Percentiles rank a stretch among this genome's conserved stretches.
phyloP scores from a whole-genome alignment of 768 basidiomycete species.

The Rhizopogon rudus region DNA sequence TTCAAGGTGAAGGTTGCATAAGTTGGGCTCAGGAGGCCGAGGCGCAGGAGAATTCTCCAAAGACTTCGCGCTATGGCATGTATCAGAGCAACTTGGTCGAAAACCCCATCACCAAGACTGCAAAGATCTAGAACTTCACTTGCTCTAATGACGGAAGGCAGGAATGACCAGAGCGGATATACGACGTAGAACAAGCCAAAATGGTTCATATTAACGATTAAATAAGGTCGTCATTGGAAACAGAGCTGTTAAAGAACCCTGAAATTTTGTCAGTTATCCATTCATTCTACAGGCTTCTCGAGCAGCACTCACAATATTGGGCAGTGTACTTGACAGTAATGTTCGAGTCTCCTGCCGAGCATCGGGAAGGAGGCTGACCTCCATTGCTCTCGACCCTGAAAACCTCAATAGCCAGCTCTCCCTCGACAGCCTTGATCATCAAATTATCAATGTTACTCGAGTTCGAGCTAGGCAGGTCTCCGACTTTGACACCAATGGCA shows the following conservation, averaged over 20 bases:
- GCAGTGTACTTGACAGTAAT: slow-evolving; percentile 48
- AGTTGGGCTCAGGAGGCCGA: too few species aligned
- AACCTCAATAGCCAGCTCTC: slow-evolving; percentile 43
- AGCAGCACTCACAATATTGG: slow-evolving; percentile 42
- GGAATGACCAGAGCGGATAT: too few species aligned
- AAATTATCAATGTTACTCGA: slow-evolving; percentile 53
- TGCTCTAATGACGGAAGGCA: too few species aligned
- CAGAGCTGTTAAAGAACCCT: neutral
- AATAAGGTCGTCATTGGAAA: too few species aligned
- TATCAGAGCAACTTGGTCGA: too few species aligned
- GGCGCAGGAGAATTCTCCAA: too few species aligned
- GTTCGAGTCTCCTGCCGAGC: slow-evolving; percentile 33
- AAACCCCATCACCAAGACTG: too few species aligned
- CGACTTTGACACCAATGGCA: slow-evolving; percentile 40
- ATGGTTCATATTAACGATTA: too few species aligned
- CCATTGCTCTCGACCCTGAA: slow-evolving; percentile 49
- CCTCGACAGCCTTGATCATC: slow-evolving; percentile 39
- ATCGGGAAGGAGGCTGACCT: slow-evolving; percentile 52
- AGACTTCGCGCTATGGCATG: too few species aligned
- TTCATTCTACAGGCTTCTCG: neutral
- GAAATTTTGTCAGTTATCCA: neutral
- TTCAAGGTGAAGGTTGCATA: too few species aligned
- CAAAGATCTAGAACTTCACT: too few species aligned
- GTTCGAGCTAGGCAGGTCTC: slow-evolving; percentile 36
- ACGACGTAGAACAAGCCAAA: too few species aligned